Evolutionary conservation across 2,329 filamentous ascomycete genomes (phyloP), one percentile per base, ranked within the genome.

Genomic region (Penicillium olsonii): DNA sequence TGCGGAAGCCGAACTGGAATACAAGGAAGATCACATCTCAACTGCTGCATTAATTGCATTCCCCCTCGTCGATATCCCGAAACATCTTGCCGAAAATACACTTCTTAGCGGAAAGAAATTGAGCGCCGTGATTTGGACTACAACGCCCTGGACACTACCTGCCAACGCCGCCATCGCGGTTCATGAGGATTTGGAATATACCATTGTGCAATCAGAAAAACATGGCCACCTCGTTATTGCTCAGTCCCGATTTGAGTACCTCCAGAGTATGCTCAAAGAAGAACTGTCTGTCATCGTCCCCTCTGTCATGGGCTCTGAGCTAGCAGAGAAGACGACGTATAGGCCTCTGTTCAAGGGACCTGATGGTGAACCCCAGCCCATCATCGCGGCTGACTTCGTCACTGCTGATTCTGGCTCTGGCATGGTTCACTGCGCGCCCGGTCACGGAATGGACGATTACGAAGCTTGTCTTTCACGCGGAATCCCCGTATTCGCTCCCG

Each of bases 391-490:
- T 2, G 85, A 90, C 52, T 97, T 96, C 65, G 94, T 99, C 11
- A 90, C 91, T 2, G 84, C 87, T 1, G 84, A 88, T 20, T 95
- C 92, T n/a, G 94, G 94, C 42, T 91, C 92, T 19, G 94, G 94
- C 10, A 77, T 99, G n/a, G 94, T 99, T 26, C 94, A 99, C 68
- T 80, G 91, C 56, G 94, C 94, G 2, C 92, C 94, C 6, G 94
- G 94, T 3, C 94, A 99, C 66, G 94, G 94, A 37, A 94, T 96
- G 78, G 94, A 99, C 33, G 94, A 99, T 67, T 99, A 97, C 66
- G 84, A 92, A 53, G 84, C 87, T 5, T 96, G 92, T 68, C 80
- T 81, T 40, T 71, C 80, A 19, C 77, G 87, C 38, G 85, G 83
- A 2, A 88, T 97, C 47, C 76, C 83, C 1, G 87, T 87, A 1